These are phyloP conservation scores for Lactarius sanguifluus DNA, from an alignment of 768 basidiomycete genomes.

Conservation along the genomic window DNA sequence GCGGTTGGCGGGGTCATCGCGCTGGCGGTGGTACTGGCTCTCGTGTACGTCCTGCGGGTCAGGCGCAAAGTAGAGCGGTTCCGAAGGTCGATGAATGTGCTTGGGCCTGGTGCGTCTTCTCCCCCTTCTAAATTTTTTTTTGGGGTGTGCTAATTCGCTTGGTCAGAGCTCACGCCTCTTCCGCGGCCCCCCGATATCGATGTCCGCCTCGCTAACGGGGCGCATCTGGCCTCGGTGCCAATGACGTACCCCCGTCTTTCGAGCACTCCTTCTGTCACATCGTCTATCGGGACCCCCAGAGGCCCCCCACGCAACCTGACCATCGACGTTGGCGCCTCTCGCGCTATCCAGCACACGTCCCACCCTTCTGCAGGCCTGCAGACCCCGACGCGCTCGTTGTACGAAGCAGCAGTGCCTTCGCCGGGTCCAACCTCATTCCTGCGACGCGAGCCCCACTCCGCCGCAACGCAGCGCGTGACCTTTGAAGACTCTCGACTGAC, in stretches of 20 bases:
- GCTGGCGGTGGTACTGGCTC: slow-evolving; percentile 1
- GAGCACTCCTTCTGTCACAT: background rate
- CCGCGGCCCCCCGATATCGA: background rate
- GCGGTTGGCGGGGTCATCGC: slow-evolving; percentile 3
- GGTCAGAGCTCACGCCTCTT: slow-evolving; percentile 10
- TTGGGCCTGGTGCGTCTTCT: slow-evolving; percentile 20
- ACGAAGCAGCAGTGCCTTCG: background rate
- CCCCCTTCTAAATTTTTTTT: background rate
- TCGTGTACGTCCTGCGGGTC: slow-evolving; percentile 15
- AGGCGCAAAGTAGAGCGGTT: slow-evolving; percentile 15
- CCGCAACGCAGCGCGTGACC: background rate
- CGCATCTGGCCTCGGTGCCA: background rate
- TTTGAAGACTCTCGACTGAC: background rate
- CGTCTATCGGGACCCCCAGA: background rate
- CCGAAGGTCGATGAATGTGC: slow-evolving; percentile 9
- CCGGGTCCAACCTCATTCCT: background rate
- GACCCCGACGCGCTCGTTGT: background rate
- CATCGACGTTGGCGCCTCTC: background rate
- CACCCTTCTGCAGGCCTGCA: background rate
- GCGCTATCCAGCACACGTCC: background rate
- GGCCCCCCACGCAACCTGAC: background rate
- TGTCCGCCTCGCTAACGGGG: background rate
- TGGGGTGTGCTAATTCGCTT: background rate
- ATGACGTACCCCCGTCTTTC: background rate
- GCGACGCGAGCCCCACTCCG: background rate